Base-by-base conservation (phyloP, 441 rosid genomes). In the Erodium texanum region DNA sequence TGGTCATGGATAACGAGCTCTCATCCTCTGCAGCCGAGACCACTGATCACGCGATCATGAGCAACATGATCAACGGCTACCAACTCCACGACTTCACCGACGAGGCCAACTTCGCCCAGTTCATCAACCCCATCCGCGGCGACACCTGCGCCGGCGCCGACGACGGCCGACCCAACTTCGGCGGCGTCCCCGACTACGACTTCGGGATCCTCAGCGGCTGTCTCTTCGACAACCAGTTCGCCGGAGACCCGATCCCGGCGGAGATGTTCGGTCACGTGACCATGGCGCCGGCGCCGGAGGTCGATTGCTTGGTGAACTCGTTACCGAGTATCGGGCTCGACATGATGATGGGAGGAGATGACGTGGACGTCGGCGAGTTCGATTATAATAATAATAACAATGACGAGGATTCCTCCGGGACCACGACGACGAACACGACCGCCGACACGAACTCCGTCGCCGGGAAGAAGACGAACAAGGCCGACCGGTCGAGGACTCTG, bases 401-500 rank as follows among this genome's bases (percentile, higher is more conserved):
- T 1, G 67, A 22, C 24, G 76, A 64, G 48, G 84, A 85, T 66
- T 83, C 90, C 2, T 86, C 96, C 0, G 90, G 84, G 71, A 1
- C 87, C n/a, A 66, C 70, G 8, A 73, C 29, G 29, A 27, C 29
- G 29, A 27, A 67, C 6, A 68, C 78, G 0, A 68, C 50, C 1
- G 64, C 78, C 7, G 79, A 80, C 2, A 68, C 79, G 23, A 73
- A 71, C 0, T 72, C 81, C 1, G 66, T 74, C 19, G 64, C 78
- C 14, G 66, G 70, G 6, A 68, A 66, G 4, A 78, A 78, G 71
- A 83, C 81, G 67, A 18, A 58, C 0, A 89, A 83, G 76, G 62
- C 71, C 8, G 98, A 89, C 76, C 81, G 98, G 68, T 85, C 93
- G 0, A 86, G 82, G 64, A 89, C 95, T 59, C 78, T 92, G 82